phyloP scores from a whole-genome alignment of 2,329 filamentous ascomycete genomes.

The Verticillium zaregamsianum region DNA sequence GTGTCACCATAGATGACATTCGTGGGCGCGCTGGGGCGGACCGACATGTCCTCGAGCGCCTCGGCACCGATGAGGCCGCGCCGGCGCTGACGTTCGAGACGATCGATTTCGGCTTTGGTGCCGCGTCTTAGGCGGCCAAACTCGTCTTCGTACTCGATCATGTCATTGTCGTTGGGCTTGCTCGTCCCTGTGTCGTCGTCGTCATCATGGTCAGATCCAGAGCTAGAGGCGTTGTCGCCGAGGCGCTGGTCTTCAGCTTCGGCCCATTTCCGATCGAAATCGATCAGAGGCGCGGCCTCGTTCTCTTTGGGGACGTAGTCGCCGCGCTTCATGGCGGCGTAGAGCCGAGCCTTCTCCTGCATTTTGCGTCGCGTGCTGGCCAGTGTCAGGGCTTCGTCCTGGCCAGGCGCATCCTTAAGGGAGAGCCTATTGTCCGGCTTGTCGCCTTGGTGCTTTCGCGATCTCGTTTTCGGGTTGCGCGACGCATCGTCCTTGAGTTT shows the following conservation, averaged over 20 bases:
- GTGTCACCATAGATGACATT: slow-evolving; percentile 81
- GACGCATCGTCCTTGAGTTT: slow-evolving; percentile 47
- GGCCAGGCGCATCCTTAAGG: slow-evolving; percentile 48
- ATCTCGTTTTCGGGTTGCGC: slow-evolving; percentile 43
- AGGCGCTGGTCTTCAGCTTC: slow-evolving; percentile 53
- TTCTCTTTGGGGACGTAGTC: slow-evolving; percentile 69
- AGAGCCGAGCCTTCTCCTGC: slow-evolving; percentile 85
- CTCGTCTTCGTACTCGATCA: slow-evolving; percentile 88
- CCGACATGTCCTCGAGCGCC: slow-evolving; percentile 65
- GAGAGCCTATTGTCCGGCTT: slow-evolving; percentile 36
- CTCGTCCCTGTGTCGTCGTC: slow-evolving; percentile 18
- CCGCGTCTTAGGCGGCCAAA: slow-evolving; percentile 79
- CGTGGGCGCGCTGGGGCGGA: slow-evolving; percentile 60
- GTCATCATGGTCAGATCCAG: slow-evolving; percentile 30
- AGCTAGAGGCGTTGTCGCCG: slow-evolving; percentile 54
- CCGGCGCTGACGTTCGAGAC: slow-evolving; percentile 52
- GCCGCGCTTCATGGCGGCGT: slow-evolving; percentile 87
- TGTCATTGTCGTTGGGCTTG: slow-evolving; percentile 44
- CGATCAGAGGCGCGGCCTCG: slow-evolving; percentile 66
- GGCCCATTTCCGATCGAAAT: slow-evolving; percentile 96
- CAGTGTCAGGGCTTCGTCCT: slow-evolving; percentile 63
- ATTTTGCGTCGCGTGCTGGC: slow-evolving; percentile 73
- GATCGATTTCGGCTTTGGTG: slow-evolving; percentile 64
- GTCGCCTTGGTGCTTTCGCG: slow-evolving; percentile 30
- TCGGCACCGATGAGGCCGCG: slow-evolving; percentile 51